Evolutionary conservation across 345 rosid genomes (phyloP), one percentile per base, ranked within the genome.

Genomic region (Bruguiera sexangula): DNA sequence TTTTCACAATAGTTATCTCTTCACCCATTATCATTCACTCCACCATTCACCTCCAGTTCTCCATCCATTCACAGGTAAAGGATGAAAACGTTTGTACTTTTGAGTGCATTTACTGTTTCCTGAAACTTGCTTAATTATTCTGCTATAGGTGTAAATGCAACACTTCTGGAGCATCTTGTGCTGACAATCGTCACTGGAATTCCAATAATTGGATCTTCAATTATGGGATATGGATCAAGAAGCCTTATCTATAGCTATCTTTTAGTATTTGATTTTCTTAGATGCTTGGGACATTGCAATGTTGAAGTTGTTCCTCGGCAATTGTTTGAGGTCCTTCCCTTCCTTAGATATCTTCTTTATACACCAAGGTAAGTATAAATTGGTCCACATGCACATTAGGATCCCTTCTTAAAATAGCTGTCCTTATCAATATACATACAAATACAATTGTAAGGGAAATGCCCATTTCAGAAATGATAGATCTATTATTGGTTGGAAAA

Each of bases 281-380:
- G 93, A 74, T 92, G 96, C 64, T 73, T 89, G 81, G 98, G 96
- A 13, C 96, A 96, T 68, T 87, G 82, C 69, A 96, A 96, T 75
- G 87, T 89, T 43, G 98, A 90, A 66, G 60, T 90, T 74, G 79
- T 90, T 69, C 85, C 99, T 8, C 72, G 87, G 66, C 78, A 75
- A 70, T 65, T 87, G 32, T 89, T 92, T 29, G 72, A 82, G 68
- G 62, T 36, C 30, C 70, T 90, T n/a, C 96, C 99, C 4, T 69
- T 88, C 79, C 77, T 89, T 22, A 78, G 83, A 82, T 90, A 90
- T 74, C 77, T 92, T 65, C 51, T 96, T 71, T 89, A 88, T 63
- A 96, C 99, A n/a, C 93, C 98, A 60, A 85, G 96, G 98, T 92
- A 82, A 86, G 92, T 77, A 4, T 27, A 21, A 24, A 56, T 10